Evolutionary conservation across 345 rosid genomes (phyloP).

Genomic region (Syzygium oleosum): DNA sequence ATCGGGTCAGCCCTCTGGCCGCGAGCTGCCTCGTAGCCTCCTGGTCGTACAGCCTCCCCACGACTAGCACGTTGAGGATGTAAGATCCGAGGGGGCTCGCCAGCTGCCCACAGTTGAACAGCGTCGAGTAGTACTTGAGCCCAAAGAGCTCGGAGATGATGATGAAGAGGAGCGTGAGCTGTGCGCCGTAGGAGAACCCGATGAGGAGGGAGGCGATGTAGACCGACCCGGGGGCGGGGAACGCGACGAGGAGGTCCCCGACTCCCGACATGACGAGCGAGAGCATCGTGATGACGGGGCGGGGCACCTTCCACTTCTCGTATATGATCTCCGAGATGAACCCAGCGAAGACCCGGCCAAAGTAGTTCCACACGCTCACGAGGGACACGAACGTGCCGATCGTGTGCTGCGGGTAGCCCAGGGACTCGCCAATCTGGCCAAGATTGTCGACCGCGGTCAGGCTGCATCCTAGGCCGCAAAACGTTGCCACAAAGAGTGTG

Average conservation of each 20-base stretch:
- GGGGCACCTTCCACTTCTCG: neutral
- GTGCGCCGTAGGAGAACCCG: constrained; percentile 15
- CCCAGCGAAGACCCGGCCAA: constrained; percentile 12
- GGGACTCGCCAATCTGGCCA: constrained; percentile 15
- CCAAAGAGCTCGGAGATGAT: constrained; percentile 15
- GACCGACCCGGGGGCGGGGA: neutral
- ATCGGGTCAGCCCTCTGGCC: constrained; percentile 4
- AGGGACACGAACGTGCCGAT: constrained; percentile 11
- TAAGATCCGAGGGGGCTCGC: constrained; percentile 19
- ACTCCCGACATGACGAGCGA: neutral
- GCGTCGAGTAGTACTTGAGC: constrained; percentile 13
- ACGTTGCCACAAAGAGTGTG: constrained; percentile 1
- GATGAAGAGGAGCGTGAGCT: constrained; percentile 5
- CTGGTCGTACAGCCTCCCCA: constrained; percentile 9
- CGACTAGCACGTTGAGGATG: constrained; percentile 9
- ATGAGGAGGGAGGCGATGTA: constrained; percentile 5
- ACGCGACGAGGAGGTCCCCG: constrained; percentile 4
- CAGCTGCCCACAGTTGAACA: constrained; percentile 7
- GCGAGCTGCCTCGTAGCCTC: constrained; percentile 13
- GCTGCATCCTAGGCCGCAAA: constrained; percentile 8
- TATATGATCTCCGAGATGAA: constrained; percentile 11
- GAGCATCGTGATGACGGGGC: constrained; percentile 2
- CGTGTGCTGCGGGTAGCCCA: constrained; percentile 1
- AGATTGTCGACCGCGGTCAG: constrained; percentile 11
- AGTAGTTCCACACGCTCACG: constrained; percentile 16